Evolutionary conservation across 352 stramenopile species (phyloP).

Genomic region (Hyaloperonospora brassicae): DNA sequence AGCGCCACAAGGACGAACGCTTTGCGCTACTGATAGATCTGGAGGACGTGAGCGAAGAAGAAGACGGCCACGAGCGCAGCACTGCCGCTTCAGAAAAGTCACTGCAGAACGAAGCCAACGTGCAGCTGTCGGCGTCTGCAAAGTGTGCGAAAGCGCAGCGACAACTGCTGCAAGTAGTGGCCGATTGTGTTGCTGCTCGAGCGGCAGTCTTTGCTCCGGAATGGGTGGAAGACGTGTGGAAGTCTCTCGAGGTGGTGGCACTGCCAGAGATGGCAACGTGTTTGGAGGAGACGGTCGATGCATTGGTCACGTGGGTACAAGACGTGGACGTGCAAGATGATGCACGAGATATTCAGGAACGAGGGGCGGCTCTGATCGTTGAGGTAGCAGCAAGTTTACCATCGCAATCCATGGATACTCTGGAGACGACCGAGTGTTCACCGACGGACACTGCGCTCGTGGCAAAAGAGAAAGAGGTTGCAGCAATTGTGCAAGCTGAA

Average conservation of each 20-base stretch:
- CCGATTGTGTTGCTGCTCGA: slow-evolving; percentile 19
- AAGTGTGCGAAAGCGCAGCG: slow-evolving; percentile 11
- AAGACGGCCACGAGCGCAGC: slow-evolving; percentile 3
- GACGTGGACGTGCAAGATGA: slow-evolving; percentile 10
- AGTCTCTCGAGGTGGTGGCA: slow-evolving; percentile 22
- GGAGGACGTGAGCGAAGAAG: slow-evolving; percentile 10
- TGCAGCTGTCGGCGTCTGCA: background rate
- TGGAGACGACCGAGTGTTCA: slow-evolving; percentile 16
- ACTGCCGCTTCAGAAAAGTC: slow-evolving; percentile 10
- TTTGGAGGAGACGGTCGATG: slow-evolving; percentile 33
- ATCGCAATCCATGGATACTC: slow-evolving; percentile 10
- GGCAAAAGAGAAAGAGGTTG: slow-evolving; percentile 21
- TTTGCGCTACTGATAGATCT: slow-evolving; percentile 7
- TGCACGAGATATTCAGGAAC: slow-evolving; percentile 13
- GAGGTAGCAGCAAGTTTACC: slow-evolving; percentile 23
- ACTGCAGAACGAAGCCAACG: background rate
- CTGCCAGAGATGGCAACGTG: slow-evolving; percentile 29
- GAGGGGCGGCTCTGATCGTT: slow-evolving; percentile 9
- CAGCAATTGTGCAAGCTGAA: slow-evolving; percentile 16
- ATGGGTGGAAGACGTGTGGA: slow-evolving; percentile 28
- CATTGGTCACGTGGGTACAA: slow-evolving; percentile 32
- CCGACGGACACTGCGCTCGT: slow-evolving; percentile 14
- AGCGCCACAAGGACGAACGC: slow-evolving; percentile 23
- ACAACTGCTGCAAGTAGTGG: slow-evolving; percentile 25
- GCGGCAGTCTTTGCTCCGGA: slow-evolving; percentile 17